Evolutionary conservation across 2,329 filamentous ascomycete genomes (phyloP).

Genomic region (Leptographium wingfieldii): DNA sequence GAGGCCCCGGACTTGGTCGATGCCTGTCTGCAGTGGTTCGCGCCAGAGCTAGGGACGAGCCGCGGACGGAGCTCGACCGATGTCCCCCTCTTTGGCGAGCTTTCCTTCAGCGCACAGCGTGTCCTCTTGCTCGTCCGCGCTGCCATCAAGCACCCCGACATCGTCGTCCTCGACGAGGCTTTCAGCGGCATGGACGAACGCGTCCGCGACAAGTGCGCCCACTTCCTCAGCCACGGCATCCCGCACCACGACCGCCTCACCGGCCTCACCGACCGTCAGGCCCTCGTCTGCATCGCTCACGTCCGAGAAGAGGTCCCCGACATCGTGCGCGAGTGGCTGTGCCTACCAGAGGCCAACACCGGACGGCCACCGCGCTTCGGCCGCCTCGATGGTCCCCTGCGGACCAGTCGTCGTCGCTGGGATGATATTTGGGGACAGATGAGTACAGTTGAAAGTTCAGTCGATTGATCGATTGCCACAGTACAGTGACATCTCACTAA

Average conservation of each 20-base stretch:
- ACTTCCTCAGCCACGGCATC: conserved; percentile 58
- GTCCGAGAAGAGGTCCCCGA: conserved; percentile 81
- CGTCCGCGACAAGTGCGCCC: conserved; percentile 74
- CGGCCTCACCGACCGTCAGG: conserved; percentile 60
- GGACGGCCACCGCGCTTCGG: conserved; percentile 51
- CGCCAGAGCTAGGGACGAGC: conserved; percentile 46
- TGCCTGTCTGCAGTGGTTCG: conserved; percentile 64
- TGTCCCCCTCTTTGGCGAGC: conserved; percentile 54
- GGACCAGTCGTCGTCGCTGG: conserved; percentile 46
- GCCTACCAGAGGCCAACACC: conserved; percentile 64
- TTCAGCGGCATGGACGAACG: conserved; percentile 75
- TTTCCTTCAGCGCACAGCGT: conserved; percentile 73
- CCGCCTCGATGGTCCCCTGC: conserved; percentile 46
- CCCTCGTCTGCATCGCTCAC: conserved; percentile 86
- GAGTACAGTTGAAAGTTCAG: background rate
- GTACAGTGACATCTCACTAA: no score
- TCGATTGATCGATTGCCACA: no score
- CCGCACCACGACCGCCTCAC: conserved; percentile 25
- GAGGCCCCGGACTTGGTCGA: conserved; percentile 49
- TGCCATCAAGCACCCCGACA: conserved; percentile 65
- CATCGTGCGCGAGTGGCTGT: conserved; percentile 72
- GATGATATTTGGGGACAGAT: conserved; percentile 46
- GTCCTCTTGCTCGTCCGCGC: conserved; percentile 75
- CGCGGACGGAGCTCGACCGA: conserved; percentile 48
- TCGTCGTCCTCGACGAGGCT: conserved; percentile 77